Evolutionary conservation across 2,329 filamentous ascomycete genomes (phyloP).

Genomic region (Penicillium sp.): DNA sequence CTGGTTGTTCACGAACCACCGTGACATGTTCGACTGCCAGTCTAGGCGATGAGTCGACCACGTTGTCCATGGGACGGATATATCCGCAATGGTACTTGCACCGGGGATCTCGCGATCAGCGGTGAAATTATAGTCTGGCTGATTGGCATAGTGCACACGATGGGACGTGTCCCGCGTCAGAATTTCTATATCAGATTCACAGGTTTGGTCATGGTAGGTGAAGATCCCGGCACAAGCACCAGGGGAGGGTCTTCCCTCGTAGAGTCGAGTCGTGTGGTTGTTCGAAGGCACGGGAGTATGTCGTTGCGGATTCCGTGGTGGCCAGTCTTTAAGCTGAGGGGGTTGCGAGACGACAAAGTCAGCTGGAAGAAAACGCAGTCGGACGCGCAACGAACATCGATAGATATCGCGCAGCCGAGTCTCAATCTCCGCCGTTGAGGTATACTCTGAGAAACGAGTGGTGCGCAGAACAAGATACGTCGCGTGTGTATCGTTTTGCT

Average conservation of each 20-base stretch:
- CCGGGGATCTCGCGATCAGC: constrained; percentile 36
- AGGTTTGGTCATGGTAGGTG: constrained; percentile 48
- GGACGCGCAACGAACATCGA: constrained; percentile 50
- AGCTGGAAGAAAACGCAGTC: constrained; percentile 43
- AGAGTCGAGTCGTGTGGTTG: neutral
- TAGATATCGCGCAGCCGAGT: constrained; percentile 46
- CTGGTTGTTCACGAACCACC: constrained; percentile 40
- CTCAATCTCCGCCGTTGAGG: constrained; percentile 52
- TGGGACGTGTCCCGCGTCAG: constrained; percentile 48
- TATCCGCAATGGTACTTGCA: constrained; percentile 29
- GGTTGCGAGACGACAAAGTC: constrained; percentile 15
- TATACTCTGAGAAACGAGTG: constrained; percentile 43
- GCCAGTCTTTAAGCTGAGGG: constrained; percentile 1
- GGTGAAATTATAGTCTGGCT: constrained; percentile 42
- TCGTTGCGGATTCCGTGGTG: constrained; percentile 3
- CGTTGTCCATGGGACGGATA: constrained; percentile 40
- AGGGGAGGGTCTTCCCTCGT: constrained; percentile 31
- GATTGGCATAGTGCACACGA: constrained; percentile 46
- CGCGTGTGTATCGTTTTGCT: constrained; percentile 19
- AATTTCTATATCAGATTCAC: constrained; percentile 56
- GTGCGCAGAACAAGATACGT: constrained; percentile 52
- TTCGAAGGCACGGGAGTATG: neutral
- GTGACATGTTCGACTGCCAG: constrained; percentile 37
- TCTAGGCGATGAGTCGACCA: constrained; percentile 45
- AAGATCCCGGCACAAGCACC: constrained; percentile 55